A percentile compares a stretch with the other conserved stretches of the same genome.
These are phyloP conservation scores for Eucalyptus polybractea DNA, from an alignment of 345 rosid species.

Conservation along the genomic window DNA sequence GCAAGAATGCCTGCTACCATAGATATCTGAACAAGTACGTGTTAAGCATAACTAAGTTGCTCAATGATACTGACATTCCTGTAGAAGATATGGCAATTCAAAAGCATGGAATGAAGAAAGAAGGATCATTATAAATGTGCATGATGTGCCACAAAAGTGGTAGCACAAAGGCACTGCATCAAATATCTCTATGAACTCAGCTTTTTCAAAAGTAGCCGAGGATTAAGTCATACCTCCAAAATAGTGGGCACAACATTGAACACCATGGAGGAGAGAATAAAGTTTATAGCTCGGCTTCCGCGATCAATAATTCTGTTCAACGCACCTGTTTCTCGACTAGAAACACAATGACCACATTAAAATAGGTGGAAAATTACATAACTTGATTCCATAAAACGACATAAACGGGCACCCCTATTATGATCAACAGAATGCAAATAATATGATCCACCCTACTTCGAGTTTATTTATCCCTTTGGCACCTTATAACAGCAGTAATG, in stretches of 20 bases:
- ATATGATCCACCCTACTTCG: background rate
- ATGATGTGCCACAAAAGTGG: background rate
- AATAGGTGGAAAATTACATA: background rate
- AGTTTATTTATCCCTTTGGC: background rate
- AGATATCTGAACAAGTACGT: constrained; percentile 65
- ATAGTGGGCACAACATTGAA: constrained; percentile 93
- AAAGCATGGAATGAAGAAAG: background rate
- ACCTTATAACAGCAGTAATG: background rate
- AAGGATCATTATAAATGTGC: background rate
- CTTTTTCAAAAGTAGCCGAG: background rate
- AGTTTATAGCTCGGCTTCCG: constrained; percentile 99
- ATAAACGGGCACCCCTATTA: background rate
- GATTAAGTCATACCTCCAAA: constrained; percentile 57
- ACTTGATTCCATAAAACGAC: background rate
- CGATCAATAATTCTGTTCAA: constrained; percentile 89
- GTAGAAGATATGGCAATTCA: background rate
- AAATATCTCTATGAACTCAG: background rate
- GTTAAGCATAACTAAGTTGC: constrained; percentile 6
- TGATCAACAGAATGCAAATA: background rate
- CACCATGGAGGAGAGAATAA: constrained; percentile 88
- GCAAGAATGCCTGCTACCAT: constrained; percentile 96
- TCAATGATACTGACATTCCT: constrained; percentile 3
- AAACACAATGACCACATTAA: constrained; percentile 4
- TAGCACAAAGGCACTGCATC: background rate
- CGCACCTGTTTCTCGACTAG: constrained; percentile 97